Percentiles rank a stretch among this genome's conserved stretches.
Evolutionary conservation across 2,329 filamentous ascomycete species (phyloP).

Genomic region (Blastomyces gilchristii): DNA sequence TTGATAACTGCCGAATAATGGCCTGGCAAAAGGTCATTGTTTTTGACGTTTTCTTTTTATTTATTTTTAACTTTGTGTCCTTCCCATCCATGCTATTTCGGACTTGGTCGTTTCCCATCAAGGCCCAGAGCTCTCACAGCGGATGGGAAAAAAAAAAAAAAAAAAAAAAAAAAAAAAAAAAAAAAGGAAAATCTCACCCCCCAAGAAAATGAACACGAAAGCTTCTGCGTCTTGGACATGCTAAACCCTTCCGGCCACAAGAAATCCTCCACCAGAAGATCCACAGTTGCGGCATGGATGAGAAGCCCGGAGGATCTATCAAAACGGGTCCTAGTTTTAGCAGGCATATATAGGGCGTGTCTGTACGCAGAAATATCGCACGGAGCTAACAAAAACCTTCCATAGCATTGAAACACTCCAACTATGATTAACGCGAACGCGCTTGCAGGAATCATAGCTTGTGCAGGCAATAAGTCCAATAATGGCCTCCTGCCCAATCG

Average conservation of each 20-base stretch:
- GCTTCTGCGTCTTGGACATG: slow-evolving; percentile 46
- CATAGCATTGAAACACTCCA: slow-evolving; percentile 56
- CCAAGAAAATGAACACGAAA: slow-evolving; percentile 39
- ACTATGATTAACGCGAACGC: slow-evolving; percentile 55
- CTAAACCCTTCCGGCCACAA: slow-evolving; percentile 47
- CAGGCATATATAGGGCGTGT: background rate
- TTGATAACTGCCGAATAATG: background rate
- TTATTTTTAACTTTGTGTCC: background rate
- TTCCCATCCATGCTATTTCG: background rate
- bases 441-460: slow-evolving; percentile 51
- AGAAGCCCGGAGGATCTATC: slow-evolving; percentile 48
- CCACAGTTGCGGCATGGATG: slow-evolving; percentile 53
- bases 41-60: background rate
- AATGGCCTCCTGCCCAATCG: slow-evolving; percentile 56
- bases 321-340: slow-evolving; percentile 2
- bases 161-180: background rate
- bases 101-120: too few relatives aligned
- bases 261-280: slow-evolving; percentile 56
- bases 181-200: slow-evolving; percentile 34
- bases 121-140: background rate
- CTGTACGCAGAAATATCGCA: background rate
- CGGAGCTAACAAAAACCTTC: slow-evolving; percentile 26
- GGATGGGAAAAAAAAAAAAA: background rate
- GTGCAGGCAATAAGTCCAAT: slow-evolving; percentile 50
- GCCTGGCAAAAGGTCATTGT: background rate